phyloP scores from a whole-genome alignment of 2,329 filamentous ascomycete genomes.

The Ascomycota sp. region DNA sequence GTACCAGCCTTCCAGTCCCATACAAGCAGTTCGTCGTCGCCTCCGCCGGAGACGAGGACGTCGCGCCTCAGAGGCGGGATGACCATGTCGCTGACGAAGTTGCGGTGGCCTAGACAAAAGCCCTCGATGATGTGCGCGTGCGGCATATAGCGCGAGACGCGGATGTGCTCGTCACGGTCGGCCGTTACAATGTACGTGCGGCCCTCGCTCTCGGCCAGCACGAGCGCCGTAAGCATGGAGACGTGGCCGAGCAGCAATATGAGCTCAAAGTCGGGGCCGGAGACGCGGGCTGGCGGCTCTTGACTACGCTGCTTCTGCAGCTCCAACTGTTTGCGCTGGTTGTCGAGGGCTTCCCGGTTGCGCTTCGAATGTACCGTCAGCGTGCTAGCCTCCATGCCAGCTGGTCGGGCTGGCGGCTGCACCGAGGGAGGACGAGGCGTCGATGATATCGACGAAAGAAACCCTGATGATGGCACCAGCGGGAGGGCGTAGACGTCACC shows the following conservation, averaged over 20 bases:
- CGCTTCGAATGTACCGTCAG: conserved; percentile 41
- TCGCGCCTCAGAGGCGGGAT: conserved; percentile 32
- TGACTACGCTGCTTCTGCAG: conserved; percentile 8
- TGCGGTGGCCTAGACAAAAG: conserved; percentile 70
- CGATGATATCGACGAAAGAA: background rate
- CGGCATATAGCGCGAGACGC: conserved; percentile 57
- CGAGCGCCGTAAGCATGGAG: conserved; percentile 69
- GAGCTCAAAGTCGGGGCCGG: conserved; percentile 40
- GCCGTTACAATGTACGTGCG: conserved; percentile 30
- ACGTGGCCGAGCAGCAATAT: conserved; percentile 76
- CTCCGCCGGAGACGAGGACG: conserved; percentile 67
- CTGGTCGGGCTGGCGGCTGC: conserved; percentile 16
- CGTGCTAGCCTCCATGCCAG: conserved; percentile 32
- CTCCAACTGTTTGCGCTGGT: conserved; percentile 28
- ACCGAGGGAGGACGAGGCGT: background rate
- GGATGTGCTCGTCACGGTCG: conserved; percentile 52
- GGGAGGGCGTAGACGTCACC: conserved; percentile 86
- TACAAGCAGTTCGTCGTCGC: conserved; percentile 53
- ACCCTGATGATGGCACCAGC: conserved; percentile 19
- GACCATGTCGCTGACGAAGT: conserved; percentile 62
- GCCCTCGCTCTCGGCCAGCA: conserved; percentile 22
- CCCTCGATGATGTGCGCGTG: conserved; percentile 75
- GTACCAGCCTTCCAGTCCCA: conserved; percentile 55
- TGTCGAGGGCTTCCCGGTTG: conserved; percentile 35
- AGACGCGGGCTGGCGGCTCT: too few species aligned